Percentiles rank a stretch among this genome's conserved stretches.
Evolutionary conservation across 2,329 filamentous ascomycete species (phyloP).

Genomic region (Exophiala alcalophila): DNA sequence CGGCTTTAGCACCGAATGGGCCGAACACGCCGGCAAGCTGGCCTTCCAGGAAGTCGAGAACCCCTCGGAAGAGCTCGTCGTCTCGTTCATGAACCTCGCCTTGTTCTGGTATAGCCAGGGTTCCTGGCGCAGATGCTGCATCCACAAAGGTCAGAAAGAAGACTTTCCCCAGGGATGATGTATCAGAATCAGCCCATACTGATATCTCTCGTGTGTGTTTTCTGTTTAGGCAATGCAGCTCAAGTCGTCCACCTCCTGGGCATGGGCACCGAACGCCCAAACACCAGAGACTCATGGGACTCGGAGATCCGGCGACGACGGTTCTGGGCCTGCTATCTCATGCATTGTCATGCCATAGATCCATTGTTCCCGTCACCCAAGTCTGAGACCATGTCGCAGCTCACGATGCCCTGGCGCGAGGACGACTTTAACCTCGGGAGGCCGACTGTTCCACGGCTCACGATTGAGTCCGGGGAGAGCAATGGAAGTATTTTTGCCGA

Average conservation of each 20-base stretch:
- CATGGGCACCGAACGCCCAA: conserved; percentile 4
- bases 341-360: conserved; percentile 13
- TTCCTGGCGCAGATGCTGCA: conserved; percentile 14
- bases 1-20: conserved; percentile 14
- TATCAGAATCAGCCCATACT: not conserved
- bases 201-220: no score
- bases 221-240: conserved; percentile 13
- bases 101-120: conserved; percentile 23
- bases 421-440: conserved; percentile 9
- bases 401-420: conserved; percentile 12
- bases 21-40: conserved; percentile 14
- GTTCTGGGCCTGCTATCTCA: conserved; percentile 21
- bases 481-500: conserved; percentile 14
- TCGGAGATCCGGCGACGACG: conserved; percentile 13
- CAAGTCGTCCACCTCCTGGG: conserved; percentile 14
- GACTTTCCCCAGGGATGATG: not conserved
- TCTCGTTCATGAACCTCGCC: conserved; percentile 14
- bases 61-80: conserved; percentile 14
- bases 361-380: not conserved
- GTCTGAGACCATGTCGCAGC: not conserved
- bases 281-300: conserved; percentile 1
- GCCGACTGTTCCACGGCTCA: not conserved
- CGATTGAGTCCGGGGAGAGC: conserved; percentile 5
- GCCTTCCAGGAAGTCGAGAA: conserved; percentile 14
- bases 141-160: conserved; percentile 17